Base-by-base conservation (phyloP, 176 grass and related monocot species). In the Microstegium vimineum region DNA sequence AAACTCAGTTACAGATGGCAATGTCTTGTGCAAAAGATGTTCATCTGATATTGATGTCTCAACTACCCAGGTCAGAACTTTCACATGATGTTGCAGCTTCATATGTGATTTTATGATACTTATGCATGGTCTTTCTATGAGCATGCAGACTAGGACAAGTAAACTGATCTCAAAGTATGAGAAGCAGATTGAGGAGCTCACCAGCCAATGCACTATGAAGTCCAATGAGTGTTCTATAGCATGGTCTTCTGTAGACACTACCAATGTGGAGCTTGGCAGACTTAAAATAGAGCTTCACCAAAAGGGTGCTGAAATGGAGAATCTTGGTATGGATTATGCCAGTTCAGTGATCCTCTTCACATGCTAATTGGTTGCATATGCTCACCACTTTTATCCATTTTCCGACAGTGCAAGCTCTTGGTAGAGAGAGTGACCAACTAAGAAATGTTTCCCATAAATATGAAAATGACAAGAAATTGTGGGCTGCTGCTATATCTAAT, bases 141-240 rank as follows among this genome's bases (percentile, higher is more conserved):
- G 22, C 66, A 69, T 78, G 69, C 74, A 90, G 86, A 83, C 51
- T 62, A 82, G 77, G 76, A 83, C 79, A 84, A 76, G 81, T 61
- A 99, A 87, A 90, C 23, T 89, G 31, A 89, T 95, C 37, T 90
- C 81, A 34, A 95, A 93, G 80, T 99, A 95, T 36, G 96, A 99
- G 89, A 94, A 95, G 64, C 90, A 90, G 78, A 95, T 99, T 28
- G 78, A 99, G 73, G 96, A 99, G 78, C 81, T 99, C 69, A 94
- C 84, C 27, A 81, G 60, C 31, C 85, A 99, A 77, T 94, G 85
- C 46, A 71, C 74, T 75, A 71, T 88, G 78, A 99, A 99, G 74
- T 89, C 93, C 5, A 86, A 93, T 59, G 96, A 99, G 75, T 99
- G 96, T 72, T 95, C 59, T 73, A 82, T 86, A 80, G 93, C 97